Conservation (phyloP, 257 asterid genomes). For the Rauvolfia tetraphylla region DNA sequence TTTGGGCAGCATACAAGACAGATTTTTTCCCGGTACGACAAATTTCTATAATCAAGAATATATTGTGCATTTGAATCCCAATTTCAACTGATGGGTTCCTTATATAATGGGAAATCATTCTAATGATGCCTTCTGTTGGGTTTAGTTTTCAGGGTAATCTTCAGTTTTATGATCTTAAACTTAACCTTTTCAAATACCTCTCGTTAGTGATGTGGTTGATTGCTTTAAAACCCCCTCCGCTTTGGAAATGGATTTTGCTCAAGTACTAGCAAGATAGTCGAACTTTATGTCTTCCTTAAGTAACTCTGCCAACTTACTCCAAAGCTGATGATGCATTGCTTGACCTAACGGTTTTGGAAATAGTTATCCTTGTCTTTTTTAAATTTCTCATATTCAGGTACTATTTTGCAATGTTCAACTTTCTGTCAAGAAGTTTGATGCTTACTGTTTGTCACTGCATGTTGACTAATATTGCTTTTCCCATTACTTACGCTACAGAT, state of each 20-base stretch:
- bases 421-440: not conserved
- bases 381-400: not conserved
- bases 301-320: not conserved
- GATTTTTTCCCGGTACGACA: conserved; percentile 32
- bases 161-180: not conserved
- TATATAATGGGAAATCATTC: not conserved
- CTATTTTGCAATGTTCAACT: not conserved
- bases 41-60: not conserved
- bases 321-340: not conserved
- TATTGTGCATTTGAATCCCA: not conserved
- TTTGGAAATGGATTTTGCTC: not conserved
- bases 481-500: not conserved
- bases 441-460: not conserved
- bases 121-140: not conserved
- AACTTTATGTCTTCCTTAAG: not conserved
- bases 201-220: not conserved
- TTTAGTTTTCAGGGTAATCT: not conserved
- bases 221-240: not conserved
- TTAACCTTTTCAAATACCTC: not conserved
- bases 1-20: conserved; percentile 29
- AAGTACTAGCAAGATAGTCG: not conserved
- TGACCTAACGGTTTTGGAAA: not conserved
- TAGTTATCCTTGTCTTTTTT: not conserved
- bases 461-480: not conserved
- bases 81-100: not conserved